Evolutionary conservation across 306 rosid species (phyloP).

Genomic region (Erythrophleum fordii): DNA sequence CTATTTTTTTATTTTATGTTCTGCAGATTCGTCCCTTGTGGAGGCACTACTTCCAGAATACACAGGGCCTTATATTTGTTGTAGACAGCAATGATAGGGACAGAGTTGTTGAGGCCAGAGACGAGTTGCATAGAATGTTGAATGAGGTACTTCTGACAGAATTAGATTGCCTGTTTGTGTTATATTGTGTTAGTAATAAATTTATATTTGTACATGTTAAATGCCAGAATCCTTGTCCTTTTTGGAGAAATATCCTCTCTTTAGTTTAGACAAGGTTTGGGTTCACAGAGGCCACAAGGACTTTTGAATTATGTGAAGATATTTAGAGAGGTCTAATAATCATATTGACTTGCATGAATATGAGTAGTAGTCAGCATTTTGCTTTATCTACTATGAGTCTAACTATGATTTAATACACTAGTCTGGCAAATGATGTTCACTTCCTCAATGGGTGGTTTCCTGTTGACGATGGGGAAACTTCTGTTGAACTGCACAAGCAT

Average conservation of each 20-base stretch:
- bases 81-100: constrained; percentile 92
- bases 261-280: neutral
- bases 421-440: constrained; percentile 17
- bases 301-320: constrained; percentile 9
- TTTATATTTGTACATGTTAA: neutral
- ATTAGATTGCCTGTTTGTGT: neutral
- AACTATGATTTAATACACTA: neutral
- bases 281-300: neutral
- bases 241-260: neutral
- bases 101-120: constrained; percentile 87
- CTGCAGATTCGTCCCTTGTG: constrained; percentile 86
- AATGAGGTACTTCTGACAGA: constrained; percentile 59
- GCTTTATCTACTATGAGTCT: neutral
- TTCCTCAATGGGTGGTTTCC: constrained; percentile 12
- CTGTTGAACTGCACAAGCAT: neutral
- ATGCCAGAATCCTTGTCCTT: neutral
- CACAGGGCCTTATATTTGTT: constrained; percentile 83
- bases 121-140: constrained; percentile 86
- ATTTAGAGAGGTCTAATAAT: neutral
- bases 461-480: neutral
- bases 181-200: neutral
- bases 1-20: constrained; percentile 1
- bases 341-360: neutral
- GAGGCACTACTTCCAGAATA: constrained; percentile 92
- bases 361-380: constrained; percentile 9